phyloP scores from a whole-genome alignment of 1,284 basidiomycete species.

The Leccinum fallax region DNA sequence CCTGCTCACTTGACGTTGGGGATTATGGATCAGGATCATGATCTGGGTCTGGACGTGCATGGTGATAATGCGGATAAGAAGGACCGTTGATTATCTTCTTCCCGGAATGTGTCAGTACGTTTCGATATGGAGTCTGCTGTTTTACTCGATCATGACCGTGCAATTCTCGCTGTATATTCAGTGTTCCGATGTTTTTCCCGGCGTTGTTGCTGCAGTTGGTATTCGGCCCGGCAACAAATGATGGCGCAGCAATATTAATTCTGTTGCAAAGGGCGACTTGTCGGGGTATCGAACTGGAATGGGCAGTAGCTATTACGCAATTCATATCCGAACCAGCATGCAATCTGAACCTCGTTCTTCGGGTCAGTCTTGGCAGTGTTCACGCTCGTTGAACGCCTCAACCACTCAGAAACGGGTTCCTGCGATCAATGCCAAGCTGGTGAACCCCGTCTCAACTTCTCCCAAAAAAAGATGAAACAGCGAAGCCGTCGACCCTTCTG shows the following conservation, averaged over 20 bases:
- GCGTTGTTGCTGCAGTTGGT: neutral
- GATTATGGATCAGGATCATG: conserved; percentile 2
- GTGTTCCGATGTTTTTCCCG: neutral
- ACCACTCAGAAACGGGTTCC: conserved; percentile 2
- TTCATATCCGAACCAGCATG: neutral
- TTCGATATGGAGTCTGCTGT: neutral
- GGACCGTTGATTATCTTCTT: conserved; percentile 16
- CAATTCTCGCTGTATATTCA: neutral
- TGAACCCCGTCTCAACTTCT: neutral
- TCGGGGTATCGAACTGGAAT: neutral
- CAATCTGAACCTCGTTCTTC: neutral
- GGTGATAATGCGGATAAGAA: conserved; percentile 21
- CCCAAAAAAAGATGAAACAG: neutral
- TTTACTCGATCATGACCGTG: neutral
- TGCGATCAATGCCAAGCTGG: neutral
- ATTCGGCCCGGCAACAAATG: neutral
- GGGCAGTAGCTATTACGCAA: neutral
- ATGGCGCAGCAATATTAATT: neutral
- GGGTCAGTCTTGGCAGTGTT: neutral
- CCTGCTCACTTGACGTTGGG: conserved; percentile 26
- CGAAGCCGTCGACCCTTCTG: neutral
- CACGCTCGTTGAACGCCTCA: neutral
- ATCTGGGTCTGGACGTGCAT: neutral
- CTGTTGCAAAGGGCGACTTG: neutral
- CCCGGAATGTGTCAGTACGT: neutral